Evolutionary conservation across 495 filamentous ascomycete species (phyloP).

Genomic region (Articulospora tetracladia): DNA sequence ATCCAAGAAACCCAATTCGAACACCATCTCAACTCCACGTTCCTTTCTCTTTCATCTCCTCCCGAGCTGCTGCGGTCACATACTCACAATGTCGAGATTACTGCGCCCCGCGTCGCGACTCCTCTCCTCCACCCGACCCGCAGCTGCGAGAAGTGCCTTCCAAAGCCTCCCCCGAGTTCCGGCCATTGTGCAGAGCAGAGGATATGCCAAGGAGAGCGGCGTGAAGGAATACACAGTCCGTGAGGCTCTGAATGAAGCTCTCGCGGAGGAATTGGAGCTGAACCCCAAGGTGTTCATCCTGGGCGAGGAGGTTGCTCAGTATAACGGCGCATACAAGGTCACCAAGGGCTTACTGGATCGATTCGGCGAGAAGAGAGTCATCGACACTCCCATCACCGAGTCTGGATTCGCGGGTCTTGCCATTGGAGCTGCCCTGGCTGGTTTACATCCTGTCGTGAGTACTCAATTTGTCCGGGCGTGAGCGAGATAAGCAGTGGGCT

Average conservation of each 20-base stretch:
- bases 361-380: conserved; percentile 95
- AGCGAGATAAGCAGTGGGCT: neutral
- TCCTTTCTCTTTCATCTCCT: conserved; percentile 16
- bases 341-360: conserved; percentile 95
- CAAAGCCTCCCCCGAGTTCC: conserved; percentile 41
- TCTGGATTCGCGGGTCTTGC: conserved; percentile 90
- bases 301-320: conserved; percentile 98
- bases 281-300: conserved; percentile 93
- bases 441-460: conserved; percentile 88
- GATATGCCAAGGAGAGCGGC: conserved; percentile 54
- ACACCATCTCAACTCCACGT: neutral
- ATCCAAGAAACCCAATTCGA: neutral
- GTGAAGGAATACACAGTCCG: conserved; percentile 92
- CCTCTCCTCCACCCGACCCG: conserved; percentile 57
- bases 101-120: conserved; percentile 78
- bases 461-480: conserved; percentile 1
- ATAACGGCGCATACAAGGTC: conserved; percentile 99
- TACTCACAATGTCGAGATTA: conserved; percentile 58
- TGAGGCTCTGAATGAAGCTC: conserved; percentile 95
- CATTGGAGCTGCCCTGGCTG: conserved; percentile 90
- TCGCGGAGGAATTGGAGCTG: conserved; percentile 92
- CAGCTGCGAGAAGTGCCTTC: conserved; percentile 47
- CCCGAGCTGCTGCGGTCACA: conserved; percentile 21
- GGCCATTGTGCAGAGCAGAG: conserved; percentile 41
- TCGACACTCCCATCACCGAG: conserved; percentile 98